Percentiles rank a stretch among this genome's conserved stretches.
These are phyloP conservation scores for Saccharomycopsis fodiens DNA, from an alignment of 805 yeast genomes.

Conservation along the genomic window DNA sequence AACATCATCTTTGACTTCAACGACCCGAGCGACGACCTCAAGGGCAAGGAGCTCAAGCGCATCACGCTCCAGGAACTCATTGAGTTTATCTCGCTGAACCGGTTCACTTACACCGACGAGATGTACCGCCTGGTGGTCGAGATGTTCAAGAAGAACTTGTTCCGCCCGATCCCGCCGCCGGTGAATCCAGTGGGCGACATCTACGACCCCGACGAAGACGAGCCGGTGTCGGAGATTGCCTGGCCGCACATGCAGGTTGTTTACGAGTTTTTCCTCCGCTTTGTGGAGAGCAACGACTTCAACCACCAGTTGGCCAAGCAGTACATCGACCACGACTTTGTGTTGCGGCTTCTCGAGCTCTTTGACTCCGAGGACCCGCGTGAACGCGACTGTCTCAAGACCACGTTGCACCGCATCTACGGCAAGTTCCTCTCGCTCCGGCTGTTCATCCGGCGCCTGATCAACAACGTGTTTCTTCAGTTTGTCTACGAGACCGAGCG, in stretches of 20 bases:
- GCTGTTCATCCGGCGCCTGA: conserved; percentile 84
- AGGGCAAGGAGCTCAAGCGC: conserved; percentile 89
- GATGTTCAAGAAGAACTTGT: conserved; percentile 84
- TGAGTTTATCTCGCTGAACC: conserved; percentile 74
- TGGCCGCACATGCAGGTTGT: conserved; percentile 99
- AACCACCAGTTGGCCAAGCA: conserved; percentile 90
- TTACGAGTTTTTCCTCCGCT: conserved; percentile 87
- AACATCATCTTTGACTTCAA: conserved; percentile 88
- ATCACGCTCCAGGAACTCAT: conserved; percentile 82
- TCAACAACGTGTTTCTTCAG: conserved; percentile 85
- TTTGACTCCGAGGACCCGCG: conserved; percentile 96
- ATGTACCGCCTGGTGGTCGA: conserved; percentile 82
- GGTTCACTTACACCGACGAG: conserved; percentile 82
- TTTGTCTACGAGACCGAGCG: conserved; percentile 93
- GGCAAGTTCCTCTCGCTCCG: conserved; percentile 89
- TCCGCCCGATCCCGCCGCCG: conserved; percentile 97
- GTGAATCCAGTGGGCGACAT: conserved; percentile 95
- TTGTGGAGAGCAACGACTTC: conserved; percentile 91
- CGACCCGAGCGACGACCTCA: conserved; percentile 86
- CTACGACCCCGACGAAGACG: conserved; percentile 98
- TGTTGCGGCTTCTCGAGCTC: conserved; percentile 70
- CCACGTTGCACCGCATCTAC: conserved; percentile 91
- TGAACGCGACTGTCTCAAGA: conserved; percentile 90
- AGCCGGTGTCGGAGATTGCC: conserved; percentile 90
- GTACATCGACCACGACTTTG: conserved; percentile 86